These are phyloP conservation scores for Didymella sp. DNA, from an alignment of 2,329 filamentous ascomycete genomes.

Conservation along the genomic window DNA sequence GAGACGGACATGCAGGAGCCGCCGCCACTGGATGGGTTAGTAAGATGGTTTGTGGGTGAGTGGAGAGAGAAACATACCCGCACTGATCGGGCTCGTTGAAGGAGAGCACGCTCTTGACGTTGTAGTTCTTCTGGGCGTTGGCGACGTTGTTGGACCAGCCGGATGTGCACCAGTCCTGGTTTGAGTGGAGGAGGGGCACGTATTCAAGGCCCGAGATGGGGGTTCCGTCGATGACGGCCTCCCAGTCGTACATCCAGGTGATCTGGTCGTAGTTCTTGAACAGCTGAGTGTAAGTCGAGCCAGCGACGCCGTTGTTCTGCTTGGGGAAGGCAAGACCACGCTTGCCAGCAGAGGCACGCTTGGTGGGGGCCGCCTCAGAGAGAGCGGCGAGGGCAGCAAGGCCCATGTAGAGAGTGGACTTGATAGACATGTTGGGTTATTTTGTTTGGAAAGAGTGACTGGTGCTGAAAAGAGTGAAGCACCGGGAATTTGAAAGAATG, in stretches of 20 bases:
- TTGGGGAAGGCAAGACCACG: slow-evolving; percentile 44
- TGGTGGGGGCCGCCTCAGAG: slow-evolving; percentile 37
- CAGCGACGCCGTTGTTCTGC: slow-evolving; percentile 32
- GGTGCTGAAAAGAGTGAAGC: slow-evolving; percentile 22
- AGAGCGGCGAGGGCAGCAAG: slow-evolving; percentile 40
- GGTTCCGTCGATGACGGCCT: slow-evolving; percentile 51
- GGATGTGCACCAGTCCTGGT: slow-evolving; percentile 36
- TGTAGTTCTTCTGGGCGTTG: slow-evolving; percentile 38
- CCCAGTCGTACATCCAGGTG: slow-evolving; percentile 75
- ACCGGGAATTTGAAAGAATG: slow-evolving; percentile 10
- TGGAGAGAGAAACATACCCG: slow-evolving; percentile 34
- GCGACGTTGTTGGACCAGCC: slow-evolving; percentile 40
- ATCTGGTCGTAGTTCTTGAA: slow-evolving; percentile 47
- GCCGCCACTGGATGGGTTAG: slow-evolving; percentile 29
- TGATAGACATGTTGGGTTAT: slow-evolving; percentile 15
- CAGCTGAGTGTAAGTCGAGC: slow-evolving; percentile 31
- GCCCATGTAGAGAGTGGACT: slow-evolving; percentile 33
- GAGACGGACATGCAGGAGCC: slow-evolving; percentile 38
- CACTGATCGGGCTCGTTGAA: slow-evolving; percentile 51
- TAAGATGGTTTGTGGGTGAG: background rate
- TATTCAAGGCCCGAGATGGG: slow-evolving; percentile 60
- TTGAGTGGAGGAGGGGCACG: slow-evolving; percentile 62
- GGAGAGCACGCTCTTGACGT: slow-evolving; percentile 41
- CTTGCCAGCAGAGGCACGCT: slow-evolving; percentile 35
- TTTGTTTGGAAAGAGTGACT: slow-evolving; percentile 10